phyloP scores from a whole-genome alignment of 192 early-diverging fungal genomes.

The Rhizophlyctis rosea region DNA sequence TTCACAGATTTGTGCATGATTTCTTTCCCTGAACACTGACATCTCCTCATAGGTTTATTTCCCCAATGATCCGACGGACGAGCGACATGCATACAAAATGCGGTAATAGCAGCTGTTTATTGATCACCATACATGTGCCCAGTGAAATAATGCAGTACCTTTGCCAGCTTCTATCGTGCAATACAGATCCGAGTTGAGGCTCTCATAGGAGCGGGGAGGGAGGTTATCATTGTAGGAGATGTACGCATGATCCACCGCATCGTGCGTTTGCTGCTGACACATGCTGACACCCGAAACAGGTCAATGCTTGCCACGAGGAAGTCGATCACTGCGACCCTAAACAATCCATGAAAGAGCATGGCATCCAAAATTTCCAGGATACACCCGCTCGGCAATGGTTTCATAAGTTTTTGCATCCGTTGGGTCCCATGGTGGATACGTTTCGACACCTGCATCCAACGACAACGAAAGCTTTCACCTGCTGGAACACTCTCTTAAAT shows the following conservation, averaged over 20 bases:
- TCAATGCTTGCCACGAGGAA: slow-evolving; percentile 58
- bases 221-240: slow-evolving; percentile 65
- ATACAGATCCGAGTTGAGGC: slow-evolving; percentile 46
- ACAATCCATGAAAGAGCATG: slow-evolving; percentile 51
- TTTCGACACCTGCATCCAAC: slow-evolving; percentile 64
- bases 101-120: slow-evolving; percentile 36
- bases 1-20: not conserved
- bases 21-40: not conserved
- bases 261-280: not conserved
- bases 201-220: slow-evolving; percentile 45
- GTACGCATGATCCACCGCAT: slow-evolving; percentile 1
- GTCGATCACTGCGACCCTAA: slow-evolving; percentile 75
- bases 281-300: not conserved
- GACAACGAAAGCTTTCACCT: slow-evolving; percentile 47
- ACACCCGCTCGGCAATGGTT: slow-evolving; percentile 64
- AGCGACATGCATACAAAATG: slow-evolving; percentile 51
- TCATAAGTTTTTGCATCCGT: slow-evolving; percentile 51
- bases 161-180: slow-evolving; percentile 27
- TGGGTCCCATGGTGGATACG: slow-evolving; percentile 62
- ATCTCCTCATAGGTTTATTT: slow-evolving; percentile 51
- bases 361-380: slow-evolving; percentile 53
- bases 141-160: not conserved
- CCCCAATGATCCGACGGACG: slow-evolving; percentile 50
- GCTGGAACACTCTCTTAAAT: slow-evolving; percentile 74
- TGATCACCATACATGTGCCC: slow-evolving; percentile 2